A percentile compares a stretch with the other conserved stretches of the same genome.
These are phyloP conservation scores for Psidium friedrichsthalianum DNA, from an alignment of 345 rosid species.

Conservation along the genomic window DNA sequence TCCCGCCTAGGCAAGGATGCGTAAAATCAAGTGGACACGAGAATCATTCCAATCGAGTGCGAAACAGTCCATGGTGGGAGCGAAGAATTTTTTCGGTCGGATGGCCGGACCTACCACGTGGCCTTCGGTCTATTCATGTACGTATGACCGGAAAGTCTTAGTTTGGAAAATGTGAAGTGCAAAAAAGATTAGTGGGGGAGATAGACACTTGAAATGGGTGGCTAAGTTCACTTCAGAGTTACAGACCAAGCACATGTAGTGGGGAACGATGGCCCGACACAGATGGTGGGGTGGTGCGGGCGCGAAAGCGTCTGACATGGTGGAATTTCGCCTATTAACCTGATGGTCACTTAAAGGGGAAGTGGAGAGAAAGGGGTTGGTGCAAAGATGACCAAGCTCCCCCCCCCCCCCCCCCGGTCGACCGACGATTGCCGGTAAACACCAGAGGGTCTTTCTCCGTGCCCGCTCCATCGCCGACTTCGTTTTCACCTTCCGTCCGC, in stretches of 20 bases:
- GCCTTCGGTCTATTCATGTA: neutral
- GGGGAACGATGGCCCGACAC: neutral
- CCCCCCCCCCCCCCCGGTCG: too few species aligned
- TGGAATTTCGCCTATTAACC: neutral
- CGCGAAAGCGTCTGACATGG: neutral
- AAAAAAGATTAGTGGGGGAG: neutral
- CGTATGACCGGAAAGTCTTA: neutral
- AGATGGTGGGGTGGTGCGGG: neutral
- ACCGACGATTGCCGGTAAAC: neutral
- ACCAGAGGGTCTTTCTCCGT: neutral
- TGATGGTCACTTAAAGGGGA: neutral
- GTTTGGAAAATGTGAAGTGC: neutral
- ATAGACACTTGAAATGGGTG: neutral
- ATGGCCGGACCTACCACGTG: neutral
- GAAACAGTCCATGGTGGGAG: accelerated
- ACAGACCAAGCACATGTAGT: neutral
- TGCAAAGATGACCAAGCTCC: neutral
- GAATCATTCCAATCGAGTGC: too few species aligned
- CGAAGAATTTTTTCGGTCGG: neutral
- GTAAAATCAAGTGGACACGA: neutral
- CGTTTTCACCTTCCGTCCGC: neutral
- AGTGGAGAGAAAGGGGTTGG: neutral
- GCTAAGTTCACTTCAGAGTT: neutral
- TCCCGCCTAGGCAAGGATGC: neutral
- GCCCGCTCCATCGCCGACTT: neutral